Percentiles rank a stretch among this genome's conserved stretches.
phyloP scores from a whole-genome alignment of 139 green algal genomes.

The Astrephomene gubernaculifera region DNA sequence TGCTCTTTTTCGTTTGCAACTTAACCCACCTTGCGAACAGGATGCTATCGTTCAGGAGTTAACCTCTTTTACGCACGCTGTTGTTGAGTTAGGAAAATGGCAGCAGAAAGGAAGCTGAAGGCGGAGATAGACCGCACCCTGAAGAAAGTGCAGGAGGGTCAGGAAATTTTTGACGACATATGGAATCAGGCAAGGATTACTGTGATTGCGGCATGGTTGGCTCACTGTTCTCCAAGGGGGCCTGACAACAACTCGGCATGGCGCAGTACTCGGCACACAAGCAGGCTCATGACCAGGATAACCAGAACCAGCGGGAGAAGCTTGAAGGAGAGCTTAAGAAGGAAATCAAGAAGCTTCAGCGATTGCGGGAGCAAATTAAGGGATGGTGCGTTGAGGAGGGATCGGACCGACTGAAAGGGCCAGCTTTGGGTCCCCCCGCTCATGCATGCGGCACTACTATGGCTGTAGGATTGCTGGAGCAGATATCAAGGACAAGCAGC shows the following conservation, averaged over 20 bases:
- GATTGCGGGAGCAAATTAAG: constrained; percentile 98
- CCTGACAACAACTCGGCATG: not conserved
- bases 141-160: constrained; percentile 96
- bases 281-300: constrained; percentile 94
- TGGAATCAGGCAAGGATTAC: constrained; percentile 88
- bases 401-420: not conserved
- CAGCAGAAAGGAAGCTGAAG: constrained; percentile 90
- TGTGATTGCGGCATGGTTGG: constrained; percentile 30
- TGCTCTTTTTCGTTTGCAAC: too few species aligned
- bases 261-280: constrained; percentile 38
- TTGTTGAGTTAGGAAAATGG: too few species aligned
- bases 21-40: too few species aligned
- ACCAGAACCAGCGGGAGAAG: constrained; percentile 95
- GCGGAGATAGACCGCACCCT: constrained; percentile 94
- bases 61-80: too few species aligned
- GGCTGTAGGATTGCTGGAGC: constrained; percentile 75
- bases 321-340: constrained; percentile 98
- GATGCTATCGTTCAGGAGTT: too few species aligned
- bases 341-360: constrained; percentile 99
- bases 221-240: not conserved
- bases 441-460: not conserved
- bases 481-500: constrained; percentile 98
- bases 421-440: not conserved
- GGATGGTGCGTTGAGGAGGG: constrained; percentile 82
- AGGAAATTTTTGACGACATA: constrained; percentile 97